Evolutionary conservation across 768 basidiomycete genomes (phyloP).

Genomic region (Termitomyces sp.): DNA sequence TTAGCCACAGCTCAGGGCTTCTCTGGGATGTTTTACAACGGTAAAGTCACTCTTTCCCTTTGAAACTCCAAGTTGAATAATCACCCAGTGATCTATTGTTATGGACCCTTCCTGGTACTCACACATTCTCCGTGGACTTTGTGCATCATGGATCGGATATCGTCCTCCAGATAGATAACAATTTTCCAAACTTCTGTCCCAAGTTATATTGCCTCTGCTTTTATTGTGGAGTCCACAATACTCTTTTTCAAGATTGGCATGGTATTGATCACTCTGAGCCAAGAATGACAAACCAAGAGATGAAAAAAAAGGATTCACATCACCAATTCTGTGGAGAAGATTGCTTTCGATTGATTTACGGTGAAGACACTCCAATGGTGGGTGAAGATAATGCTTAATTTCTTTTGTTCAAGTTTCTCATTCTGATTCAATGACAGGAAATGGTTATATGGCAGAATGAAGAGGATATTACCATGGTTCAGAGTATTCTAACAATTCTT

Average conservation of each 20-base stretch:
- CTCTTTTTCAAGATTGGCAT: neutral
- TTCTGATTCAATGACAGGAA: constrained; percentile 9
- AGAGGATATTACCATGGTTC: constrained; percentile 23
- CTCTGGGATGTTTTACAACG: too few relatives aligned
- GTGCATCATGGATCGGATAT: constrained; percentile 25
- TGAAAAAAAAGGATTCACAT: neutral
- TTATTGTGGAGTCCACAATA: constrained; percentile 36
- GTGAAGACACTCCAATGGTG: constrained; percentile 7
- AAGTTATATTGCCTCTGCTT: constrained; percentile 40
- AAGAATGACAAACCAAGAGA: constrained; percentile 10
- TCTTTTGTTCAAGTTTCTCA: neutral
- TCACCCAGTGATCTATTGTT: constrained; percentile 32
- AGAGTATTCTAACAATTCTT: constrained; percentile 34
- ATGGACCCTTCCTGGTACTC: constrained; percentile 26
- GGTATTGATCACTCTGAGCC: constrained; percentile 13
- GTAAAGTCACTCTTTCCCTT: neutral
- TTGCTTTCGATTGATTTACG: constrained; percentile 17
- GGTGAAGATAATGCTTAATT: neutral
- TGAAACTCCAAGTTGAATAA: neutral
- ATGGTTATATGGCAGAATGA: constrained; percentile 22
- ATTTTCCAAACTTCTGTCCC: constrained; percentile 38
- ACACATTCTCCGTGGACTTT: constrained; percentile 5
- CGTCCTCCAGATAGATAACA: constrained; percentile 25
- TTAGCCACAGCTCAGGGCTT: too few relatives aligned
- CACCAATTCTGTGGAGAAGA: constrained; percentile 13